Evolutionary conservation across 1,284 basidiomycete species (phyloP).

Genomic region (Heterobasidion irregulare): DNA sequence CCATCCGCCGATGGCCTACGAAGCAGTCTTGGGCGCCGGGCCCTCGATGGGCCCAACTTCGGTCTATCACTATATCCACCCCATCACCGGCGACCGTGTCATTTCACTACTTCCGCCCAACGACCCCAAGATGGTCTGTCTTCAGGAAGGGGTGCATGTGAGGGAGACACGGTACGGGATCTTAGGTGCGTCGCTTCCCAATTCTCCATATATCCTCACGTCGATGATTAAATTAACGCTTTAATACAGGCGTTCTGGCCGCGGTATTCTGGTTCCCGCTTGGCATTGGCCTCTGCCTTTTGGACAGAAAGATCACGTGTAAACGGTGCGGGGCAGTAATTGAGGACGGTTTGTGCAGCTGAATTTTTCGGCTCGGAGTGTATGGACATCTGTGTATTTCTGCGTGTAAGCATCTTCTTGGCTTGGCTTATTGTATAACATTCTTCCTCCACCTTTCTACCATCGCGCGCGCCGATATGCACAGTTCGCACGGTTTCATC

Average conservation of each 20-base stretch:
- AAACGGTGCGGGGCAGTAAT: conserved; percentile 36
- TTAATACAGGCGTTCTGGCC: conserved; percentile 52
- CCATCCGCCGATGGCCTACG: background rate
- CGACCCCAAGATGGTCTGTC: conserved; percentile 73
- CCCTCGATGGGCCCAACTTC: background rate
- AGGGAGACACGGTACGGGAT: conserved; percentile 53
- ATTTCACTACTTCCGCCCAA: conserved; percentile 55
- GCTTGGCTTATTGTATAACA: too few species aligned
- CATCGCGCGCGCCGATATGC: too few species aligned
- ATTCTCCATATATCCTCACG: background rate
- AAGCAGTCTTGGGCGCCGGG: conserved; percentile 9
- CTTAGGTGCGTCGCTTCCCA: conserved; percentile 41
- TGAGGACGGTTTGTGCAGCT: conserved; percentile 10
- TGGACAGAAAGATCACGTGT: conserved; percentile 64
- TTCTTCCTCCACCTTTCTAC: too few species aligned
- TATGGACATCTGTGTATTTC: background rate
- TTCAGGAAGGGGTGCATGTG: conserved; percentile 66
- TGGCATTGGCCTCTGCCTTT: conserved; percentile 63
- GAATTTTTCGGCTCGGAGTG: background rate
- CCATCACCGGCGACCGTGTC: conserved; percentile 35
- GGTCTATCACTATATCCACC: conserved; percentile 38
- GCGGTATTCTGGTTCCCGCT: conserved; percentile 79
- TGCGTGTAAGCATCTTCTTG: too few species aligned
- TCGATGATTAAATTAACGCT: background rate
- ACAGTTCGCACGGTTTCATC: too few species aligned